Percentiles rank a stretch among this genome's conserved stretches.
phyloP scores from a whole-genome alignment of 108 stramenopile genomes.

The Pseudonitzschia multistriata region DNA sequence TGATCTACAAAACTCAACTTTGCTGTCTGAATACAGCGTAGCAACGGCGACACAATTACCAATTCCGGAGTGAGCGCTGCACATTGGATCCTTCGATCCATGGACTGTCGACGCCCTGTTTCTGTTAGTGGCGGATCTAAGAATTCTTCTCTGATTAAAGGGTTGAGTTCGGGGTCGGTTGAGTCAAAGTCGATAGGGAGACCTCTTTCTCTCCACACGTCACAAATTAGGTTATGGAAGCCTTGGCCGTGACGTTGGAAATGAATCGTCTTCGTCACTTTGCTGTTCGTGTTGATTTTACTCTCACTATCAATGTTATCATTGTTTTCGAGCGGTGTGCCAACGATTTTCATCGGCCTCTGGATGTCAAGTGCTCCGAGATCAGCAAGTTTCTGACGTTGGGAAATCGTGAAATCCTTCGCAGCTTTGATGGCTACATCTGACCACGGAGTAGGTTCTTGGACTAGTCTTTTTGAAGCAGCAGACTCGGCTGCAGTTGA shows the following conservation, averaged over 20 bases:
- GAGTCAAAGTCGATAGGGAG: constrained; percentile 39
- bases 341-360: not conserved
- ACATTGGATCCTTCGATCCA: constrained; percentile 21
- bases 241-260: constrained; percentile 74
- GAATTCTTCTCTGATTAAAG: constrained; percentile 47
- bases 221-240: constrained; percentile 61
- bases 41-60: constrained; percentile 55
- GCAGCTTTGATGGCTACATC: not conserved
- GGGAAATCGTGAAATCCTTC: not conserved
- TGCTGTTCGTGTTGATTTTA: not conserved
- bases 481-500: not conserved
- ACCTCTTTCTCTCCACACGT: constrained; percentile 35
- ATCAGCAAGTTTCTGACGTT: not conserved
- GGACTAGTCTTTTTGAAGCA: not conserved
- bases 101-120: constrained; percentile 45
- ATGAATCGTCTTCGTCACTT: constrained; percentile 51
- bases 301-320: not conserved
- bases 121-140: constrained; percentile 59
- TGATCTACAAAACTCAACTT: constrained; percentile 39
- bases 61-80: constrained; percentile 36
- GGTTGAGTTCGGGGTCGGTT: constrained; percentile 50
- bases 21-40: constrained; percentile 57
- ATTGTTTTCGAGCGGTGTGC: not conserved
- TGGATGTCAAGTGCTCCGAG: not conserved
- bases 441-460: not conserved